Base-by-base conservation (phyloP, 192 early-diverging fungal genomes). In the Lobosporangium transversale region DNA sequence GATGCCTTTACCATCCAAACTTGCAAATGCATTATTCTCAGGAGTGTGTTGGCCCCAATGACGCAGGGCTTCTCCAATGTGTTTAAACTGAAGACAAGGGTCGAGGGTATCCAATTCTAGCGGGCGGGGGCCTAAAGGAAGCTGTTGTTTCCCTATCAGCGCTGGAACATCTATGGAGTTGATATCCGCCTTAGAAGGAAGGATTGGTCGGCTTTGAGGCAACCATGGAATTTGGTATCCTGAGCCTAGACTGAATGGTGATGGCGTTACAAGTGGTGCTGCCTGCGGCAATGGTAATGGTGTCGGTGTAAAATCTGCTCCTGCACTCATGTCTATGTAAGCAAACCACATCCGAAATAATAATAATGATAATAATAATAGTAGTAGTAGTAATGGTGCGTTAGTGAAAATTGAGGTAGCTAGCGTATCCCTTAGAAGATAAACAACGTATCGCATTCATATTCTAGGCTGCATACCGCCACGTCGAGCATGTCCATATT, bases 1-100 rank as follows among this genome's bases (percentile, higher is more conserved):
- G 9, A 86, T 82, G 11, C 92, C 92, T 51, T 90, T 90, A 4
- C 79, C 67, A 61, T 94, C 92, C 4, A 92, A 65, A 18, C 81
- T 78, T 17, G 88, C 82, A 56, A 92, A 92, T 8, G 90, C 89
- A 8, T 84, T 74, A 7, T 65, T 69, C 36, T 78, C 79, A 29
- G 82, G 83, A 23, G 84, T 85, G 8, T 79, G 68, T 15, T 73
- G 62, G 0, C 88, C 90, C 40, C 91, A 85, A 48, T 86, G 83
- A 24, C 89, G 82, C 12, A 93, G 73, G 4, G 92, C 76, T 43
- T 87, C 83, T 8, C 89, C 85, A 67, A 94, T 71, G 40, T 80
- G 90, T 8, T 66, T 53, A 67, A 93, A 93, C 7, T 68, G 48
- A 5, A 68, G 44, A 55, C 88, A 80, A 4, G 79, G 66, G 27